Evolutionary conservation across 495 filamentous ascomycete species (phyloP).

Genomic region (Aspergillus campestris): DNA sequence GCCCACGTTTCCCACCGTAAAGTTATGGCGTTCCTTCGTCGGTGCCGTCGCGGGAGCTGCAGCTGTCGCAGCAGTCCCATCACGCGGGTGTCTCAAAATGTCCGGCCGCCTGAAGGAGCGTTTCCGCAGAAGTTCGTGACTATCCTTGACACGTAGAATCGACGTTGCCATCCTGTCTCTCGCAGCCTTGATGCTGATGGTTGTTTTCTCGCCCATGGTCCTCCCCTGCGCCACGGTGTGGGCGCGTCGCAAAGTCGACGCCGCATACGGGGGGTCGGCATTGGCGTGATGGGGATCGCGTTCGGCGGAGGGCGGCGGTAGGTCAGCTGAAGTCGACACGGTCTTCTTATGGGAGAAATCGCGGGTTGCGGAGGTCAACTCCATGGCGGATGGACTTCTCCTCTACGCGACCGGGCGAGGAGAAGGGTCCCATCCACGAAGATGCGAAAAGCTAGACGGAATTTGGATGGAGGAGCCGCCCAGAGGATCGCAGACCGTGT

Average conservation of each 20-base stretch:
- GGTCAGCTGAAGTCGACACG: slow-evolving; percentile 3
- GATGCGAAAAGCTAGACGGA: slow-evolving; percentile 2
- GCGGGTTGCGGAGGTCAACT: slow-evolving; percentile 3
- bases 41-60: slow-evolving; percentile 2
- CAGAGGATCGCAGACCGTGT: slow-evolving; percentile 22
- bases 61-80: slow-evolving; percentile 11
- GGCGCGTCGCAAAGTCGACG: slow-evolving; percentile 29
- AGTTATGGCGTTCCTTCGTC: slow-evolving; percentile 59
- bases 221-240: slow-evolving; percentile 35
- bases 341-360: slow-evolving; percentile 4
- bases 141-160: slow-evolving; percentile 36
- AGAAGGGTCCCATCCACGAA: slow-evolving; percentile 4
- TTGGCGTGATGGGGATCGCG: slow-evolving; percentile 6
- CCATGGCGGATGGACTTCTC: slow-evolving; percentile 9
- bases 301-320: slow-evolving; percentile 4
- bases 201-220: slow-evolving; percentile 22
- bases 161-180: slow-evolving; percentile 26
- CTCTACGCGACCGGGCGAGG: slow-evolving; percentile 1
- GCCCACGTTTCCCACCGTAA: slow-evolving; percentile 89
- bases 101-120: slow-evolving; percentile 31
- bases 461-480: slow-evolving; percentile 15
- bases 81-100: slow-evolving; percentile 21
- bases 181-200: slow-evolving; percentile 23
- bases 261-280: slow-evolving; percentile 15
- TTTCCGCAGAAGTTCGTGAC: slow-evolving; percentile 39